These are phyloP conservation scores for Quillaja saponaria DNA, from an alignment of 306 rosid species.

Conservation along the genomic window DNA sequence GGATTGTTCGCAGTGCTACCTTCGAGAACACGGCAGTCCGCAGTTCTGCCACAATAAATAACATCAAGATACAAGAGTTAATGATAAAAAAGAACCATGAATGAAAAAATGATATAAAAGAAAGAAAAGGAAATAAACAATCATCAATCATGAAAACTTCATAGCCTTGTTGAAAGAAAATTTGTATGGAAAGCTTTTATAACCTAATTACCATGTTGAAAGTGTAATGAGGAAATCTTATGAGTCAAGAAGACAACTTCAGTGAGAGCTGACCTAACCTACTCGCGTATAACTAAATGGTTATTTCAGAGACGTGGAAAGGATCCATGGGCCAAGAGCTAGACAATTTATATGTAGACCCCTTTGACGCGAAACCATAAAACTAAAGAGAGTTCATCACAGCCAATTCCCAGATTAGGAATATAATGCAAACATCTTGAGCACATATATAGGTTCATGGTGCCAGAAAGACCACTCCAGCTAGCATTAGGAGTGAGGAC, in stretches of 20 bases:
- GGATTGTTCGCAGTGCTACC: slow-evolving; percentile 91
- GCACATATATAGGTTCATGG: too few species aligned
- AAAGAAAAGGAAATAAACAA: too few species aligned
- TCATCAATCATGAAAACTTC: slow-evolving; percentile 17
- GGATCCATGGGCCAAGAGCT: too few species aligned
- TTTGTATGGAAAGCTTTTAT: slow-evolving; percentile 1
- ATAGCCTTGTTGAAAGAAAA: slow-evolving; percentile 23
- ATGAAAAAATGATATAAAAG: too few species aligned
- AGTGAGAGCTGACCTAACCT: slow-evolving; percentile 12
- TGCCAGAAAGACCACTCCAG: neutral
- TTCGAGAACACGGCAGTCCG: slow-evolving; percentile 92
- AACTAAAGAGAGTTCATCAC: neutral
- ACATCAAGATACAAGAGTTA: slow-evolving; percentile 4
- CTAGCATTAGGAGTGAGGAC: too few species aligned
- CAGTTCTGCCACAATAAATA: slow-evolving; percentile 64
- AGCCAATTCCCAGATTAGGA: slow-evolving; percentile 3
- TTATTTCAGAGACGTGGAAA: neutral
- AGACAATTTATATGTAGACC: neutral
- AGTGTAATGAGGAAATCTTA: slow-evolving; percentile 18
- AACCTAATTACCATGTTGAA: slow-evolving; percentile 1
- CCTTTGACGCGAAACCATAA: neutral
- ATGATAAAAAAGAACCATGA: slow-evolving; percentile 20
- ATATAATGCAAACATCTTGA: neutral
- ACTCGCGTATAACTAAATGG: neutral
- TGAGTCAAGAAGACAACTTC: neutral